A percentile compares a stretch with the other conserved stretches of the same genome.
Conservation (phyloP, 2,329 filamentous ascomycete species). For the Diaporthe sp. region DNA sequence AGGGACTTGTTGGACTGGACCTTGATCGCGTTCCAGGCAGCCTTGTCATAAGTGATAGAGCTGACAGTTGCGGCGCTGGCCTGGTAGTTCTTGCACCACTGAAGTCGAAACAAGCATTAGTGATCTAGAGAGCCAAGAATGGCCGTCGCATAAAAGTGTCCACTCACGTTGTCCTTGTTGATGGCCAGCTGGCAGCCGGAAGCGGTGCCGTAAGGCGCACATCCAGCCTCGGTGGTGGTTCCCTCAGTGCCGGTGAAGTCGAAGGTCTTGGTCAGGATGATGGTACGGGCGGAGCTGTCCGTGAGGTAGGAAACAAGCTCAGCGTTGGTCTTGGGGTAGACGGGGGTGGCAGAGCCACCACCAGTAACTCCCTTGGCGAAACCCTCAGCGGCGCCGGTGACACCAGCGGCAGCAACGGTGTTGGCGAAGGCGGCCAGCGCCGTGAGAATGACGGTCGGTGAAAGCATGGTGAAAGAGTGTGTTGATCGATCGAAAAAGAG, state of each 20-base stretch:
- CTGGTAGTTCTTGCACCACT: constrained; percentile 71
- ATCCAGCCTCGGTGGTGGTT: constrained; percentile 63
- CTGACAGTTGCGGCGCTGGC: constrained; percentile 57
- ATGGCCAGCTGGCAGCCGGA: constrained; percentile 69
- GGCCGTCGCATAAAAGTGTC: too few relatives aligned
- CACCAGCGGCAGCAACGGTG: constrained; percentile 8
- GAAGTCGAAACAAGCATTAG: constrained; percentile 7
- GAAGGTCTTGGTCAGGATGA: constrained; percentile 68
- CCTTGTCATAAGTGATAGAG: constrained; percentile 63
- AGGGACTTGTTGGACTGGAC: constrained; percentile 70
- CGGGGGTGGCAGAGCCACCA: constrained; percentile 66
- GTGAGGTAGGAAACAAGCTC: constrained; percentile 72
- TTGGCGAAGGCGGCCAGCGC: constrained; percentile 27
- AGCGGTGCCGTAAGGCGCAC: constrained; percentile 68
- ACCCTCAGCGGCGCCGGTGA: constrained; percentile 54
- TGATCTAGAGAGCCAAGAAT: not conserved
- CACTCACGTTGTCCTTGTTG: constrained; percentile 61
- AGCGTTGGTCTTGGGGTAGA: constrained; percentile 64
- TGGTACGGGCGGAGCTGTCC: constrained; percentile 65
- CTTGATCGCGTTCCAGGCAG: constrained; percentile 62
- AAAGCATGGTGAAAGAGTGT: constrained; percentile 22
- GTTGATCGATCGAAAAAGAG: not conserved
- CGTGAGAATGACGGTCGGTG: constrained; percentile 12
- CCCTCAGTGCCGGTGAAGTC: constrained; percentile 70
- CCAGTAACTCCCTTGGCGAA: constrained; percentile 68